Conservation (phyloP, 768 basidiomycete species). For the Dendrothele bispora region DNA sequence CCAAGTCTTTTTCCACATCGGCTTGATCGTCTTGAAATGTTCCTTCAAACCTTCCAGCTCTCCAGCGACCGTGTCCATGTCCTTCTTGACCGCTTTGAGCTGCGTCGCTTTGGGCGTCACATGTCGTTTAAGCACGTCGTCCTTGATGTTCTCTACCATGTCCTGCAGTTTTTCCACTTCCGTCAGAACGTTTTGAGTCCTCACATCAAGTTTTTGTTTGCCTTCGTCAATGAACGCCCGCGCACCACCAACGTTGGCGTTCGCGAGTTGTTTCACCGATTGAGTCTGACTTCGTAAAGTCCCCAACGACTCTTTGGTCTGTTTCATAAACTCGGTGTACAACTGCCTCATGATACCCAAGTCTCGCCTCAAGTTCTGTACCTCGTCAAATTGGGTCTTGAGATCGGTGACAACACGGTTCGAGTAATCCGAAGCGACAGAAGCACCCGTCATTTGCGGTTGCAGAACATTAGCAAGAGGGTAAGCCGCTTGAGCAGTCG, state of each 20-base stretch:
- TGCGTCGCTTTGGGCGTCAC: conserved; percentile 77
- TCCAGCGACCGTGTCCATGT: conserved; percentile 60
- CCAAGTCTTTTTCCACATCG: conserved; percentile 99
- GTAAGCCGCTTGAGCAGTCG: conserved; percentile 21
- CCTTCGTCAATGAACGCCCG: conserved; percentile 88
- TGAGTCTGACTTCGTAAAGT: conserved; percentile 82
- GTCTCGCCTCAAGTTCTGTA: conserved; percentile 91
- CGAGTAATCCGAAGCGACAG: conserved; percentile 70
- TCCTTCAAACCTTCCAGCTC: conserved; percentile 79
- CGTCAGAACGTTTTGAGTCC: conserved; percentile 88
- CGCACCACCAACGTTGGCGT: conserved; percentile 78
- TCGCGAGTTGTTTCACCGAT: conserved; percentile 85
- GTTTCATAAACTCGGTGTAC: conserved; percentile 90
- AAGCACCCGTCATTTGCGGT: conserved; percentile 76
- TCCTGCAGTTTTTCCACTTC: conserved; percentile 94
- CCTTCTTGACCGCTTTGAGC: conserved; percentile 70
- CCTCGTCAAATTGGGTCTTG: conserved; percentile 91
- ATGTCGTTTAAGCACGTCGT: conserved; percentile 88
- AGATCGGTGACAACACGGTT: conserved; percentile 76
- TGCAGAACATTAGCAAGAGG: conserved; percentile 50
- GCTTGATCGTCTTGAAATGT: conserved; percentile 86
- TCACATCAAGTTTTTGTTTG: conserved; percentile 86
- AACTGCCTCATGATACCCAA: conserved; percentile 92
- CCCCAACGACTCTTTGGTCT: conserved; percentile 84
- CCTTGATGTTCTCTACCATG: conserved; percentile 82